phyloP scores from a whole-genome alignment of 305 asterid genomes.

The Fraxinus greggii region DNA sequence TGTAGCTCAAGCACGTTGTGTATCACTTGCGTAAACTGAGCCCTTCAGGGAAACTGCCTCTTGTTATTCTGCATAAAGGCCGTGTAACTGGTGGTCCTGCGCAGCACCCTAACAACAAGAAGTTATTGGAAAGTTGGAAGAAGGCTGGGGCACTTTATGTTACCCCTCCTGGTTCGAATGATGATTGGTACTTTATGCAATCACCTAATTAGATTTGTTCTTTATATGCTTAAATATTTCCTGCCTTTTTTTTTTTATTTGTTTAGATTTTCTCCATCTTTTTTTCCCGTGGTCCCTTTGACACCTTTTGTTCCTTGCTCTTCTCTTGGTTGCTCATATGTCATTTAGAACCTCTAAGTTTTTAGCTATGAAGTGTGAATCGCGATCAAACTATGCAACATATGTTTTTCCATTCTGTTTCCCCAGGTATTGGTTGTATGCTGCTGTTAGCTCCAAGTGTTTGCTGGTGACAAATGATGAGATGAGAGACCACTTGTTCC shows the following conservation, averaged over 20 bases:
- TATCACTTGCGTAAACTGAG: conserved; percentile 50
- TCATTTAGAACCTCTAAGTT: conserved; percentile 8
- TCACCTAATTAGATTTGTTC: background rate
- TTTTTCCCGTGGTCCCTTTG: background rate
- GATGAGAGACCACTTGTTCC: conserved; percentile 98
- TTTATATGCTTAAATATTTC: background rate
- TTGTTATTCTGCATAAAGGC: conserved; percentile 68
- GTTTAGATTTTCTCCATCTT: background rate
- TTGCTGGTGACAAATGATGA: conserved; percentile 94
- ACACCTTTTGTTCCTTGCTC: background rate
- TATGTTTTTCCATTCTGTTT: conserved; percentile 12
- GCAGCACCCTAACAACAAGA: conserved; percentile 61
- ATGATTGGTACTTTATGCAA: conserved; percentile 68
- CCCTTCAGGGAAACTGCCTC: conserved; percentile 71
- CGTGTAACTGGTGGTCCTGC: conserved; percentile 81
- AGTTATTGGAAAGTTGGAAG: conserved; percentile 66
- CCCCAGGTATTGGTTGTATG: conserved; percentile 93
- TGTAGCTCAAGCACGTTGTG: conserved; percentile 60
- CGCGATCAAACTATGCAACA: background rate
- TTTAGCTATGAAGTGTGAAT: conserved; percentile 12
- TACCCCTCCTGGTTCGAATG: conserved; percentile 89
- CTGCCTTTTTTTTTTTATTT: background rate
- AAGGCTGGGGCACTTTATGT: conserved; percentile 73
- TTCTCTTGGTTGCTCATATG: background rate
- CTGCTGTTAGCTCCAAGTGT: conserved; percentile 87